Conservation (phyloP, 345 rosid genomes). For the Hibiscus mutabilis region DNA sequence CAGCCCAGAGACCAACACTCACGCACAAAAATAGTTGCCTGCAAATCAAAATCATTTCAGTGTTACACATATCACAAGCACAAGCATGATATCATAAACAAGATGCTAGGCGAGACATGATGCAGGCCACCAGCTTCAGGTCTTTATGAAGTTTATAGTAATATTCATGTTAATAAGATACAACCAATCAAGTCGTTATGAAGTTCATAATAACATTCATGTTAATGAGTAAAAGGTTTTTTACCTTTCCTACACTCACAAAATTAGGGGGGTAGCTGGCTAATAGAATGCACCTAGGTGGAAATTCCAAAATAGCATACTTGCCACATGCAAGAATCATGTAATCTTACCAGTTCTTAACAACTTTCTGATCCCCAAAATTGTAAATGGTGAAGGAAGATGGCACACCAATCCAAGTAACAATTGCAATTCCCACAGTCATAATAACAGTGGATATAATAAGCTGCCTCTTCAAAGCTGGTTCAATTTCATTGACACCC, state of each 20-base stretch:
- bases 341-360: slow-evolving; percentile 54
- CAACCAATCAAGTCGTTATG: neutral
- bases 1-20: slow-evolving; percentile 78
- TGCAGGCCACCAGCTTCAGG: neutral
- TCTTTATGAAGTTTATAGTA: neutral
- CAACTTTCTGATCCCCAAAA: slow-evolving; percentile 62
- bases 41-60: slow-evolving; percentile 19
- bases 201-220: too few relatives aligned
- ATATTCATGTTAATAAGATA: neutral
- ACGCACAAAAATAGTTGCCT: slow-evolving; percentile 76
- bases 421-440: slow-evolving; percentile 59
- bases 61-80: neutral
- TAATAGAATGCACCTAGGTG: neutral
- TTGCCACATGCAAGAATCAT: neutral
- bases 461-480: slow-evolving; percentile 62
- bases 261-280: neutral
- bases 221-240: too few relatives aligned
- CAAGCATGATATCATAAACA: neutral
- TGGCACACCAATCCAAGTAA: slow-evolving; percentile 53
- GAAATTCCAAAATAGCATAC: neutral
- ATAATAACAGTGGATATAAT: slow-evolving; percentile 62
- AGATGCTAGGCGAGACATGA: neutral
- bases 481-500: slow-evolving; percentile 64
- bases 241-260: too few relatives aligned
- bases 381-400: slow-evolving; percentile 66